phyloP scores from a whole-genome alignment of 345 rosid genomes.

The Lumnitzera littorea region DNA sequence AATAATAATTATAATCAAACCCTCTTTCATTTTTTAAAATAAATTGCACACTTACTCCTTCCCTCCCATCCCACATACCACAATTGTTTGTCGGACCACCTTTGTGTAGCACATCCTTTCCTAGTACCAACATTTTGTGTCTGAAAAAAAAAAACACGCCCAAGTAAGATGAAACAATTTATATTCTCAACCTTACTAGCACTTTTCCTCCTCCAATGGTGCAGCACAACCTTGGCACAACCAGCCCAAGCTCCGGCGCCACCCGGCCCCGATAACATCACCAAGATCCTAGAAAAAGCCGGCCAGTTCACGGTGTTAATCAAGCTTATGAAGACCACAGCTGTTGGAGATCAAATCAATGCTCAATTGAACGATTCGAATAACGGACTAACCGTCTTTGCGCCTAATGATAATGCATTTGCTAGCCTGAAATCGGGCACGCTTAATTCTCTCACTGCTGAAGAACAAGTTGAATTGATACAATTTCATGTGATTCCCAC shows the following conservation, averaged over 20 bases:
- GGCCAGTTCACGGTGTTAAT: constrained; percentile 27
- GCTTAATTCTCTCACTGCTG: constrained; percentile 26
- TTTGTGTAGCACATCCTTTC: not conserved
- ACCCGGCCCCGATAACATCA: constrained; percentile 28
- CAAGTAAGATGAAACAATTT: constrained; percentile 4
- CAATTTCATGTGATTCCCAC: constrained; percentile 33
- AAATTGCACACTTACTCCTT: constrained; percentile 9
- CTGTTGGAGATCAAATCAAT: constrained; percentile 18
- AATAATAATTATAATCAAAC: not conserved
- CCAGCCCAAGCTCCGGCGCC: constrained; percentile 25
- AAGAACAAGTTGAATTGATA: constrained; percentile 24
- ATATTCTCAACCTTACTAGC: constrained; percentile 11
- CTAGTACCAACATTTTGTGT: not conserved
- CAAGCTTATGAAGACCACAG: constrained; percentile 24
- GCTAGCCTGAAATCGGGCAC: constrained; percentile 27
- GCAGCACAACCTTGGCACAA: constrained; percentile 15
- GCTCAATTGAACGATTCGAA: constrained; percentile 32
- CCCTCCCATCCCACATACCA: not conserved
- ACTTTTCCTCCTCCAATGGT: constrained; percentile 14
- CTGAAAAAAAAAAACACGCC: not conserved
- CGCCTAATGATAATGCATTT: constrained; percentile 29
- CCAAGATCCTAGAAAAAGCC: constrained; percentile 30
- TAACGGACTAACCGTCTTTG: constrained; percentile 32
- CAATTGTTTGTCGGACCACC: not conserved
- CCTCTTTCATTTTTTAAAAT: not conserved